A percentile compares a stretch with the other conserved stretches of the same genome.
These are phyloP conservation scores for Xylaria flabelliformis DNA, from an alignment of 495 filamentous ascomycete species.

Conservation along the genomic window DNA sequence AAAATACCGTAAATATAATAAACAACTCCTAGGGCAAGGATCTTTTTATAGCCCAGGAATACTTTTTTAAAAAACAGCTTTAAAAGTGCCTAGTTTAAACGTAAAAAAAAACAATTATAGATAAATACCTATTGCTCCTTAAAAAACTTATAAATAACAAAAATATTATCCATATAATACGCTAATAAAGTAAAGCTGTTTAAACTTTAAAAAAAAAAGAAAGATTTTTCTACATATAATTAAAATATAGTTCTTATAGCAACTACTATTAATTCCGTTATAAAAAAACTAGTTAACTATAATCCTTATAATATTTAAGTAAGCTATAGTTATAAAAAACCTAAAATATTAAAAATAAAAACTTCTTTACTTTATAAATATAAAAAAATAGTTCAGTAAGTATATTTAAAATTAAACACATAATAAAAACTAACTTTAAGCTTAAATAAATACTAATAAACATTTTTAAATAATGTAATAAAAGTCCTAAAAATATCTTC, in stretches of 20 bases:
- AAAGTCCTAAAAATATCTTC: too few relatives aligned
- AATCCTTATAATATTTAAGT: background rate
- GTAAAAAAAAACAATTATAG: background rate
- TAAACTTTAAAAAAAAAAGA: background rate
- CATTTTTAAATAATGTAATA: too few relatives aligned
- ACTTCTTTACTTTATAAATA: background rate
- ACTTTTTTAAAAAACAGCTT: background rate
- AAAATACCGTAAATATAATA: too few relatives aligned
- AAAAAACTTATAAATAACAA: background rate
- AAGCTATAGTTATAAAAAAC: background rate
- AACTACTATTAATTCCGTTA: background rate
- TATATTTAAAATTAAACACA: background rate
- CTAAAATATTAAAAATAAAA: background rate
- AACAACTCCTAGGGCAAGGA: background rate
- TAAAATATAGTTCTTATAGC: background rate
- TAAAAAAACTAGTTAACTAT: background rate
- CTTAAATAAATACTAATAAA: too few relatives aligned
- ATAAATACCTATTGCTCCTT: background rate
- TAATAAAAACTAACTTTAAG: too few relatives aligned
- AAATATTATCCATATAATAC: background rate
- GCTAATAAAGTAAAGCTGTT: background rate
- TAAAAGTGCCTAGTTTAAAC: background rate
- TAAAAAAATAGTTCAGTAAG: background rate
- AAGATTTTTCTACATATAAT: background rate
- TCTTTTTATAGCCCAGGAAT: background rate